Conservation (phyloP, 352 stramenopile genomes). For the Chloridella minuta region DNA sequence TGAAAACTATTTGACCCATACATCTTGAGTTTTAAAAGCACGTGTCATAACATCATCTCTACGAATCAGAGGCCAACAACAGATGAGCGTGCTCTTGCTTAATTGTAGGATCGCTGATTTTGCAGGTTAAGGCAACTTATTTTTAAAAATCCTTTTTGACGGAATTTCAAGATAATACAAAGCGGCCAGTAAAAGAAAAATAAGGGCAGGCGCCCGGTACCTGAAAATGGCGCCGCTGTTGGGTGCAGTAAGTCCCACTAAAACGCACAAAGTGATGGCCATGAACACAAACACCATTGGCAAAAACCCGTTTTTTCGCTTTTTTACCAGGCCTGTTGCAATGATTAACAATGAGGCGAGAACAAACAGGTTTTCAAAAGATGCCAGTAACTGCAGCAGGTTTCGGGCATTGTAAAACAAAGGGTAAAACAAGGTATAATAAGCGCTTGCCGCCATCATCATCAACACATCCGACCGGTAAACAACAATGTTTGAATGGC, state of each 20-base stretch:
- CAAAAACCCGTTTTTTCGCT: not conserved
- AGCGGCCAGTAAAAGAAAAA: not conserved
- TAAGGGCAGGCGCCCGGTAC: not conserved
- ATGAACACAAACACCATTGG: not conserved
- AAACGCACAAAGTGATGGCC: not conserved
- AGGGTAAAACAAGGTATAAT: not conserved
- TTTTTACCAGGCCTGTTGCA: not conserved
- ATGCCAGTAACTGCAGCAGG: not conserved
- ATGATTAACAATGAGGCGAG: not conserved
- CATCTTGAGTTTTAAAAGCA: no score
- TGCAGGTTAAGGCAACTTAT: no score
- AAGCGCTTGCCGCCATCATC: not conserved
- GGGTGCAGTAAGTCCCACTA: not conserved
- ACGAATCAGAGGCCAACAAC: no score
- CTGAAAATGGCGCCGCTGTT: not conserved
- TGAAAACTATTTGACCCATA: no score
- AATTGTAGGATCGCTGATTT: no score
- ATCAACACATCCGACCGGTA: not conserved
- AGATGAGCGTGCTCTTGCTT: no score
- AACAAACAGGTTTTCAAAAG: not conserved
- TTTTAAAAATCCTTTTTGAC: no score
- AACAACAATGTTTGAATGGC: not conserved
- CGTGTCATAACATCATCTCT: no score
- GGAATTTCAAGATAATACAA: not conserved
- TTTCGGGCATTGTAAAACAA: not conserved